A percentile compares a stretch with the other conserved stretches of the same genome.
Evolutionary conservation across 768 basidiomycete genomes (phyloP).

Genomic region (Boletus sp.): DNA sequence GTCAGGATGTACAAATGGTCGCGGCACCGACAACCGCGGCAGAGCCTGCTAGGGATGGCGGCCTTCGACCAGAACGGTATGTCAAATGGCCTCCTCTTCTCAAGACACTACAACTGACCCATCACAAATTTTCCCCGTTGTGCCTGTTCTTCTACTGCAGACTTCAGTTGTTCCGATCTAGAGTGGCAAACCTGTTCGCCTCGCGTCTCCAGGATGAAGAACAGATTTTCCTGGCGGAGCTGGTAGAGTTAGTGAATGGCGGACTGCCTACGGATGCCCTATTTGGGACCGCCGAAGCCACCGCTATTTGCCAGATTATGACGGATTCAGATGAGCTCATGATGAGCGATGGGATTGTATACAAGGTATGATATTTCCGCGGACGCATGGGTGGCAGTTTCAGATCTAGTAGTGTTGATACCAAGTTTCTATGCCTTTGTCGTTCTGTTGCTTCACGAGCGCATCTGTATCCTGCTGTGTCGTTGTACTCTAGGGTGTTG

Average conservation of each 20-base stretch:
- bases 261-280: conserved; percentile 64
- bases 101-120: not conserved
- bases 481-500: not conserved
- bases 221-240: conserved; percentile 62
- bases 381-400: not conserved
- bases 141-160: conserved; percentile 36
- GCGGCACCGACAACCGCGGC: conserved; percentile 40
- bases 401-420: not conserved
- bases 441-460: conserved; percentile 3
- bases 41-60: conserved; percentile 39
- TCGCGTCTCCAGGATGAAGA: conserved; percentile 72
- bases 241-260: conserved; percentile 74
- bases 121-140: not conserved
- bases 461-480: conserved; percentile 1
- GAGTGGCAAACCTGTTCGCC: conserved; percentile 69
- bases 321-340: conserved; percentile 70
- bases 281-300: conserved; percentile 82
- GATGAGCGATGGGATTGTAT: conserved; percentile 83
- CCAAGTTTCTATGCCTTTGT: not conserved
- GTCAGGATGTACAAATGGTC: conserved; percentile 63
- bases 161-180: conserved; percentile 74
- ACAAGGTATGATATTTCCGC: conserved; percentile 57
- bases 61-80: conserved; percentile 57
- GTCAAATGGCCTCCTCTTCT: conserved; percentile 22
- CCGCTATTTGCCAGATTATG: conserved; percentile 70